Evolutionary conservation across 331 rosid species (phyloP), one percentile per base, ranked within the genome.

Genomic region (Saraca asoca): DNA sequence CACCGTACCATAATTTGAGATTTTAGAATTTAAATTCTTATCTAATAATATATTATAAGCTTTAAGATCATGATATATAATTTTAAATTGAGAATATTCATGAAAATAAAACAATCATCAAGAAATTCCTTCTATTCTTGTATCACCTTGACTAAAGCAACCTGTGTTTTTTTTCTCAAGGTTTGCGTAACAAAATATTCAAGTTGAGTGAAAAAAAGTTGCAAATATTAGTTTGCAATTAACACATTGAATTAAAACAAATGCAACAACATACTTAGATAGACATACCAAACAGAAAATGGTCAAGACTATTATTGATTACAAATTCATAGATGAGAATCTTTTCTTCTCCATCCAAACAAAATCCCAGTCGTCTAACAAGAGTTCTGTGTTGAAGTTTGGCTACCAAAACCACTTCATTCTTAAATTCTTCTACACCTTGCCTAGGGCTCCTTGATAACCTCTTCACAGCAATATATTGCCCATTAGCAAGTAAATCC

Each of bases 381-480:
- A 37, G 9, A 37, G 0, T 37, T 6, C 41, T 5, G 41, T 5
- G 86, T 38, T 84, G 86, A 66, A 84, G 84, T 70, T 84, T 81
- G n/a, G 82, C 80, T 53, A 85, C 75, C 37, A 81, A 74, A 24
- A 44, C 49, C 14, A 78, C 85, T 64, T 84, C 84, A 52, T 81
- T 84, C 51, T 66, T 85, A 17, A 79, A 79, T 75, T 85, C 85
- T 17, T 73, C 79, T 54, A 29, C 70, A 7, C 89, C 89, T 59
- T 85, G 84, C 39, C 77, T 63, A 7, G 86, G 79, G 64, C 78
- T 62, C 64, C 35, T 62, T 6, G 86, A 81, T 48, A 85, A 70
- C 67, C 86, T 85, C 68, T 85, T 85, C 37, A 85, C 80, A 0
- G 89, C 89, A 5, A 81, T 74, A 75, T 70, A 73, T 60, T 66